A percentile compares a stretch with the other conserved stretches of the same genome.
Evolutionary conservation across 2,329 filamentous ascomycete genomes (phyloP).

Genomic region (Botrytis tulipae): DNA sequence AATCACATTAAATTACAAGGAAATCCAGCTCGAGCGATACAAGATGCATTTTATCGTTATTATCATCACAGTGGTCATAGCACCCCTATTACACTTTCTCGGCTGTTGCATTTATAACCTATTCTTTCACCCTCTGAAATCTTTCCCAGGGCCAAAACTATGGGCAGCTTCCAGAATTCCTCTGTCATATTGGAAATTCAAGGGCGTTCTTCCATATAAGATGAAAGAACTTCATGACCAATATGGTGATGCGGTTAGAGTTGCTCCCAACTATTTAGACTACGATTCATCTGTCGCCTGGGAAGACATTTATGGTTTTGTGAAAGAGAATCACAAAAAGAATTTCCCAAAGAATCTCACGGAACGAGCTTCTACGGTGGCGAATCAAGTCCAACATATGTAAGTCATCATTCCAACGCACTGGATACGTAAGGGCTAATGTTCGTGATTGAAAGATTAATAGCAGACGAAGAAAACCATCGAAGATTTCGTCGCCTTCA

Average conservation of each 20-base stretch:
- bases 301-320: slow-evolving; percentile 22
- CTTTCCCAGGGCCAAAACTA: slow-evolving; percentile 23
- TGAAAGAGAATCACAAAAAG: neutral
- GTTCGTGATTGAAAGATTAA: neutral
- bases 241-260: slow-evolving; percentile 26
- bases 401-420: neutral
- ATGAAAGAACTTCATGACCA: slow-evolving; percentile 21
- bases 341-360: neutral
- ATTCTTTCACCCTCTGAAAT: slow-evolving; percentile 24
- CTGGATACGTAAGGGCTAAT: neutral
- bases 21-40: too few relatives aligned
- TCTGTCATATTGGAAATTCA: neutral
- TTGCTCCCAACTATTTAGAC: slow-evolving; percentile 23
- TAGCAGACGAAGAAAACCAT: slow-evolving; percentile 28
- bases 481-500: slow-evolving; percentile 35
- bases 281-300: slow-evolving; percentile 23
- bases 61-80: neutral
- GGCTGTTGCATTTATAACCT: slow-evolving; percentile 22
- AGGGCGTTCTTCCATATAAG: slow-evolving; percentile 3
- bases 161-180: slow-evolving; percentile 19
- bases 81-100: neutral
- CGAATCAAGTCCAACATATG: neutral
- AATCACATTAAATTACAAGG: neutral
- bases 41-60: neutral
- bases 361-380: neutral